Base-by-base conservation (phyloP, 495 filamentous ascomycete genomes). In the Trichoderma virens region DNA sequence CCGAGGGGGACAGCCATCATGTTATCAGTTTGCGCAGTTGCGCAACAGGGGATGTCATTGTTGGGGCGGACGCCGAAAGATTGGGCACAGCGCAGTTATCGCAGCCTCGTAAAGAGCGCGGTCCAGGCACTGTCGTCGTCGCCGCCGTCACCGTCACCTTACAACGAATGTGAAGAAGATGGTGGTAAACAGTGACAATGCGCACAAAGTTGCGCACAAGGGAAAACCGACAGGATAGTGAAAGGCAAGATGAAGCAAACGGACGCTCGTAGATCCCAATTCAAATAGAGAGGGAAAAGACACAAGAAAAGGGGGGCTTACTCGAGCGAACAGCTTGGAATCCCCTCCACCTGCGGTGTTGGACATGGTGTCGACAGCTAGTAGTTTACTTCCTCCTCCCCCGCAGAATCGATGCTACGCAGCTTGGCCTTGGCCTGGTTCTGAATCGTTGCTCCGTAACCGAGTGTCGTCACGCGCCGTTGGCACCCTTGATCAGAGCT, bases 291-390 rank as follows among this genome's bases (percentile, higher is more conserved):
- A 51, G 6, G 31, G 35, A 28, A 30, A 51, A 56, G 38, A 23
- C 34, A 56, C 38, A 59, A 45, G 23, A 23, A 38, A 65, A 54
- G 38, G 66, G 64, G 62, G 31, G 90, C 92, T 76, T 93, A 99
- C 94, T 80, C 95, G 88, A 69, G 95, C 93, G 82, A 99, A 99
- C 79, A 98, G 87, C 85, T 97, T 97, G 79, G 94, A 95, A 86
- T 98, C 94, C 77, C 92, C 90, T 77, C 89, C 91, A 75, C 85
- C 82, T 63, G 77, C 79, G 56, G 88, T 84, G 80, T 86, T 88
- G 87, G 79, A 74, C 79, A 92, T 93, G 67, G 68, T 85, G 78
- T 39, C 65, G 59, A n/a, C 27, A 30, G 51, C 51, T 30, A 31
- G 8, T 3, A 14, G 14, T 16, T 9, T 6, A 13, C 25, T 8